Evolutionary conservation across 306 rosid species (phyloP).

Genomic region (Astragalus glycyphyllos): DNA sequence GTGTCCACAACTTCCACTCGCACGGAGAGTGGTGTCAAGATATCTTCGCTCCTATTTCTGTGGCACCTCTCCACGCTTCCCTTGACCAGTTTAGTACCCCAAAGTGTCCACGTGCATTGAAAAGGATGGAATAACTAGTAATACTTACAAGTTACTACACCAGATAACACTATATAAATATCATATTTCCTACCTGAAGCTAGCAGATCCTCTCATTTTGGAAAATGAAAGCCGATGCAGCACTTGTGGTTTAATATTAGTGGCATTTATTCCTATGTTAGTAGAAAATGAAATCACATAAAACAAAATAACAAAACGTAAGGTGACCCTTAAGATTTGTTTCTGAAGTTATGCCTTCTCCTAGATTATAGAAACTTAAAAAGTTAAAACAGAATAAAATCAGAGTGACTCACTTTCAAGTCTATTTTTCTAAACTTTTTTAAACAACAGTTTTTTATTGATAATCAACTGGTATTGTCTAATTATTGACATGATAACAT

Average conservation of each 20-base stretch:
- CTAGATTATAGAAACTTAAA: slow-evolving; percentile 3
- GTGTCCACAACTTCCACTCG: too few relatives aligned
- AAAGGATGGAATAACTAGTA: neutral
- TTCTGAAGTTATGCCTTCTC: neutral
- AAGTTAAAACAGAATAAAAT: slow-evolving; percentile 4
- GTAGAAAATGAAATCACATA: slow-evolving; percentile 26
- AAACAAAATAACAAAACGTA: neutral
- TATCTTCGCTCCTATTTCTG: too few relatives aligned
- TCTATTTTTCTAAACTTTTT: neutral
- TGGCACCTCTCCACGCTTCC: too few relatives aligned
- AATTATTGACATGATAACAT: neutral
- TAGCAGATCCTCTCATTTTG: neutral
- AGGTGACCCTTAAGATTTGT: slow-evolving; percentile 10
- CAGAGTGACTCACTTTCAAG: neutral
- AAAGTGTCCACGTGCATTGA: too few relatives aligned
- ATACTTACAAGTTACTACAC: neutral
- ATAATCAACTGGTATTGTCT: neutral
- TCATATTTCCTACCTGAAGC: slow-evolving; percentile 11
- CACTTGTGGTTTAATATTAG: slow-evolving; percentile 1
- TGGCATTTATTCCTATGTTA: slow-evolving; percentile 41
- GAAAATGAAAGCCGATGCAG: slow-evolving; percentile 3
- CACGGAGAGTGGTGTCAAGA: too few relatives aligned
- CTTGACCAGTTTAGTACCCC: too few relatives aligned
- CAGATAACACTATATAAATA: slow-evolving; percentile 4
- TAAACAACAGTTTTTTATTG: neutral